Conservation (phyloP, 1,284 basidiomycete genomes). For the Cutaneotrichosporon mucoides region DNA sequence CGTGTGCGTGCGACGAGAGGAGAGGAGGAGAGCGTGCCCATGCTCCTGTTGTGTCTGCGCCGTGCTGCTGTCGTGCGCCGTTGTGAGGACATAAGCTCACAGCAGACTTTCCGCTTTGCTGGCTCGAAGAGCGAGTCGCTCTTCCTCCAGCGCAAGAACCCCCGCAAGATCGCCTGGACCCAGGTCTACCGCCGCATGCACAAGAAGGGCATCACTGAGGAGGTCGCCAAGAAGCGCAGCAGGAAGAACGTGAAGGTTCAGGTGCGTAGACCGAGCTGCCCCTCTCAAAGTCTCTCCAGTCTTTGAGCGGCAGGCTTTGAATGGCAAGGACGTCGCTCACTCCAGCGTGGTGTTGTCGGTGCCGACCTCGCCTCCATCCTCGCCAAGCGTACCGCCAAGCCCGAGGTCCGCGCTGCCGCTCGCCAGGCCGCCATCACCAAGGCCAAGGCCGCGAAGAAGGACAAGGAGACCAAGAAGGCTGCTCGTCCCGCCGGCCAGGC, state of each 20-base stretch:
- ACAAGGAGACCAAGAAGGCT: slow-evolving; percentile 88
- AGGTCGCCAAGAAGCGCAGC: slow-evolving; percentile 97
- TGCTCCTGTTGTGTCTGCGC: background rate
- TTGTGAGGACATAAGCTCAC: slow-evolving; percentile 3
- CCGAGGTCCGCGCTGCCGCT: slow-evolving; percentile 75
- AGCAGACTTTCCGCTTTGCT: slow-evolving; percentile 85
- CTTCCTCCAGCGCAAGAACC: slow-evolving; percentile 99
- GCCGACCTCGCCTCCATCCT: slow-evolving; percentile 87
- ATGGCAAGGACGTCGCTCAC: background rate
- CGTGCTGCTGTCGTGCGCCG: background rate
- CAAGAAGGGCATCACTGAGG: slow-evolving; percentile 99
- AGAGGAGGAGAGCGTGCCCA: background rate
- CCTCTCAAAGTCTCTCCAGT: too few relatives aligned
- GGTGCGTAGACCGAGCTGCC: slow-evolving; percentile 29
- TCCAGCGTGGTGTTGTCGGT: slow-evolving; percentile 93
- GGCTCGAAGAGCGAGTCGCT: slow-evolving; percentile 89
- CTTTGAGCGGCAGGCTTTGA: background rate
- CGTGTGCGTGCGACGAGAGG: background rate
- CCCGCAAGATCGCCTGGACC: slow-evolving; percentile 99
- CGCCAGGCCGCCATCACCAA: slow-evolving; percentile 81
- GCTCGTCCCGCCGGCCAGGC: slow-evolving; percentile 55
- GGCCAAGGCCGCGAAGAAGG: slow-evolving; percentile 93
- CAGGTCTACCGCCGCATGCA: slow-evolving; percentile 94
- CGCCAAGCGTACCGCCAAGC: slow-evolving; percentile 86
- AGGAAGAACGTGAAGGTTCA: slow-evolving; percentile 92